Conservation (phyloP, 768 basidiomycete species). For the Roridomyces roridus region DNA sequence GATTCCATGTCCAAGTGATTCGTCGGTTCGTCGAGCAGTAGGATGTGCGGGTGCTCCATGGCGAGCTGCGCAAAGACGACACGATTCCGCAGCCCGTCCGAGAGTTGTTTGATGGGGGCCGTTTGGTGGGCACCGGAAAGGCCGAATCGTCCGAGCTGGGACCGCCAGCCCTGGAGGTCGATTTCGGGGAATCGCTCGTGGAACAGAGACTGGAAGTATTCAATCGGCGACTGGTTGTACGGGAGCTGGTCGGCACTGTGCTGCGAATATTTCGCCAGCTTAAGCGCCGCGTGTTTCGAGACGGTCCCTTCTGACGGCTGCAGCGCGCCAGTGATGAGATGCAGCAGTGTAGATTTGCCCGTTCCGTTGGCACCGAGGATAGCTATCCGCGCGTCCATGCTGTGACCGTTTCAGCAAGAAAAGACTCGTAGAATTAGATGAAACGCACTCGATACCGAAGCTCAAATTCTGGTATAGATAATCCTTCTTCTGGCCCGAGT, state of each 20-base stretch:
- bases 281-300: conserved; percentile 86
- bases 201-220: conserved; percentile 90
- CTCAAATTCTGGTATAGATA: conserved; percentile 88
- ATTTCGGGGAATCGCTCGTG: conserved; percentile 89
- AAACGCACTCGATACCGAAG: conserved; percentile 96
- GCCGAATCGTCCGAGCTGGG: conserved; percentile 95
- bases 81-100: conserved; percentile 95
- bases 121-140: conserved; percentile 94
- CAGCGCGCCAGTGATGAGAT: conserved; percentile 85
- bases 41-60: conserved; percentile 97
- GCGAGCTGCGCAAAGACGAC: conserved; percentile 96
- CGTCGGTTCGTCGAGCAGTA: conserved; percentile 93
- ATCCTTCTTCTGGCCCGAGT: conserved; percentile 88
- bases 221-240: conserved; percentile 88
- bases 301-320: conserved; percentile 87
- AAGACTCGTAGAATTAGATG: not conserved
- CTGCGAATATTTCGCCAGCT: conserved; percentile 98
- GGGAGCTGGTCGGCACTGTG: conserved; percentile 99
- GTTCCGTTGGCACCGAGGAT: conserved; percentile 97
- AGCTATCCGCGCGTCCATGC: conserved; percentile 94
- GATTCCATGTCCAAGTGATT: conserved; percentile 98
- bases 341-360: conserved; percentile 90
- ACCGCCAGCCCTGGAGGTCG: conserved; percentile 91
- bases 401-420: conserved; percentile 41
- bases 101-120: conserved; percentile 90